Base-by-base conservation (phyloP, 345 rosid genomes). In the Erysimum cheiranthoides region DNA sequence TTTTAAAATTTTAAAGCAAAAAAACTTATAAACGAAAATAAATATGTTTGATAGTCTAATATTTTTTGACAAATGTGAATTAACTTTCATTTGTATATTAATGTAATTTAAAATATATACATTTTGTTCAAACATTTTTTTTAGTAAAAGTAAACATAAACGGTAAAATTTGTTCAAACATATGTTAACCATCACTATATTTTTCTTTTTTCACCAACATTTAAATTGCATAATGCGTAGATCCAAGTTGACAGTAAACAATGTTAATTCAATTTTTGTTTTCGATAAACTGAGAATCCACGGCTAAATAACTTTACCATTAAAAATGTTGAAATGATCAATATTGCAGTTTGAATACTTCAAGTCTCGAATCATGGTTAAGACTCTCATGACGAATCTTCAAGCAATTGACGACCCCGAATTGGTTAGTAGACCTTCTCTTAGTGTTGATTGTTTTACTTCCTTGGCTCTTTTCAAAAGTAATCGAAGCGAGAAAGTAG, bases 401-500 rank as follows among this genome's bases (percentile, higher is more conserved):
- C 10, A 36, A 34, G 43, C 39, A 38, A 36, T 39, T 28, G 46
- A 61, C 51, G 62, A 40, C 27, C 3, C 14, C 32, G 63, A 73
- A 31, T 52, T 42, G 17, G 56, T 10, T 14, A 75, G 10, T 40
- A 75, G 79, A 68, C 53, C 60, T 21, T 76, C 60, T 18, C 63
- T 21, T 27, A 21, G 8, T 5, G 57, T n/a, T 40, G 38, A 8
- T 53, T 69, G 65, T n/a, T 76, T 63, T 31, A 8, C 70, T 62
- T 69, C 70, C 3, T 69, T 76, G 34, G 51, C 50, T 76, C 70
- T 69, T 45, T 27, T 76, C 64, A 38, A 42, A 51, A 68, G 70
- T 5, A 76, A 76, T 0, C 74, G 34, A 61, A 68, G 74, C 0
- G 74, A 76, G 79, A 76, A 76, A 40, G 79, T 76, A 61, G 79